A percentile compares a stretch with the other conserved stretches of the same genome.
These are phyloP conservation scores for Filosporella fistucella DNA, from an alignment of 495 filamentous ascomycete genomes.

Conservation along the genomic window DNA sequence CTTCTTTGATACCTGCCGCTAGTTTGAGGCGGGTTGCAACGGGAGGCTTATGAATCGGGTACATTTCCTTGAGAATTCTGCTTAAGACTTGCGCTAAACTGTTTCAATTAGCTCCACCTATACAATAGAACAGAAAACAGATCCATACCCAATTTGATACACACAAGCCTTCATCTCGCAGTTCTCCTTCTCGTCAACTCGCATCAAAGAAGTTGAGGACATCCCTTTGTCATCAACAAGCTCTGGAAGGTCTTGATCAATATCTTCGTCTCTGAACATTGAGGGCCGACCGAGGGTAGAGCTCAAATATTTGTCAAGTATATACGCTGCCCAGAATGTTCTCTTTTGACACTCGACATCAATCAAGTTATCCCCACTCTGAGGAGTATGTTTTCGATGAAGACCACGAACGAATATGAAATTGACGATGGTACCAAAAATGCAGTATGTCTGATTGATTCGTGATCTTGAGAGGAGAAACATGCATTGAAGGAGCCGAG, in stretches of 20 bases:
- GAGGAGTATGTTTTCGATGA: slow-evolving; percentile 23
- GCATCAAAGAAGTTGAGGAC: slow-evolving; percentile 40
- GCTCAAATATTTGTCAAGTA: slow-evolving; percentile 54
- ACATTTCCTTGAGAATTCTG: slow-evolving; percentile 36
- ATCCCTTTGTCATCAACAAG: slow-evolving; percentile 51
- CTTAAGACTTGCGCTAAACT: slow-evolving; percentile 34
- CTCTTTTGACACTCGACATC: slow-evolving; percentile 38
- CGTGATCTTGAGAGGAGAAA: slow-evolving; percentile 32
- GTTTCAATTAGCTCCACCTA: slow-evolving; percentile 1
- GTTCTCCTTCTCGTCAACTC: slow-evolving; percentile 3
- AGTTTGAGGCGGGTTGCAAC: slow-evolving; percentile 27
- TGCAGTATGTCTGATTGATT: slow-evolving; percentile 34
- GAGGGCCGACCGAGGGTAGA: slow-evolving; percentile 49
- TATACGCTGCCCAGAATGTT: slow-evolving; percentile 53
- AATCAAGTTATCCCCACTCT: slow-evolving; percentile 14
- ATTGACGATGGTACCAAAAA: slow-evolving; percentile 35
- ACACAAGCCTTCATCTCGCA: background rate
- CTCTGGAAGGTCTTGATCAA: slow-evolving; percentile 49
- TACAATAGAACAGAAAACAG: background rate
- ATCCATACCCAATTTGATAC: slow-evolving; percentile 6
- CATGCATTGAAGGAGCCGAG: slow-evolving; percentile 32
- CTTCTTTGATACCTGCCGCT: slow-evolving; percentile 25
- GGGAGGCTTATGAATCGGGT: slow-evolving; percentile 37
- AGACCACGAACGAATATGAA: slow-evolving; percentile 27
- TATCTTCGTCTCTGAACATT: slow-evolving; percentile 47